A percentile compares a stretch with the other conserved stretches of the same genome.
Evolutionary conservation across 495 filamentous ascomycete species (phyloP).

Genomic region (Hypoxylon lenormandii): DNA sequence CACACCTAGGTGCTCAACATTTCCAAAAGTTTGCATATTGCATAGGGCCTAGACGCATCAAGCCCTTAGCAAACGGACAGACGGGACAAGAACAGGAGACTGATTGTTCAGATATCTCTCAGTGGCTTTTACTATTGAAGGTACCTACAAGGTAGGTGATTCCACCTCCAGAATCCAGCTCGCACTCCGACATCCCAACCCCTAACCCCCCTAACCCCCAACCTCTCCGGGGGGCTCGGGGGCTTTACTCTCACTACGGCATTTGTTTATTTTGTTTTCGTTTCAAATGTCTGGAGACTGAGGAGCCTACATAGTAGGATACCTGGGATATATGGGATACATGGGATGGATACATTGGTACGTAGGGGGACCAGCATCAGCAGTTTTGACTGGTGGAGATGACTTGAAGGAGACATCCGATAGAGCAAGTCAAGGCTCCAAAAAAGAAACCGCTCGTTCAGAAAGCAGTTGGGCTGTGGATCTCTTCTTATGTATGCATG

Average conservation of each 20-base stretch:
- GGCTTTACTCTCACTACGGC: constrained; percentile 3
- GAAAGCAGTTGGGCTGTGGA: constrained; percentile 27
- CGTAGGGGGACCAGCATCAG: neutral
- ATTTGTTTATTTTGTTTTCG: constrained; percentile 23
- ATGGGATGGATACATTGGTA: constrained; percentile 1
- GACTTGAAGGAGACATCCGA: constrained; percentile 29
- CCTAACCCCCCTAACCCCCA: neutral
- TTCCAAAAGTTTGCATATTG: constrained; percentile 13
- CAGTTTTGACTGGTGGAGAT: constrained; percentile 38
- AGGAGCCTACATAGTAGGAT: too few species aligned
- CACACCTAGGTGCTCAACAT: too few species aligned
- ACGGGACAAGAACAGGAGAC: constrained; percentile 25
- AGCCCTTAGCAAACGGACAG: constrained; percentile 6
- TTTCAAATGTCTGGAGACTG: constrained; percentile 22
- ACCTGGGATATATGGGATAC: constrained; percentile 1
- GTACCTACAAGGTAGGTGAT: neutral
- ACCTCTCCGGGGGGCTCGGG: constrained; percentile 13
- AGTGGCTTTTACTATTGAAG: neutral
- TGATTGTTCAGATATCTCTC: constrained; percentile 1
- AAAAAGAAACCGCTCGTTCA: constrained; percentile 26
- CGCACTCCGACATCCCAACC: too few species aligned
- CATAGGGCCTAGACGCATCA: constrained; percentile 3
- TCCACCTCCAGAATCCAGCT: too few species aligned
- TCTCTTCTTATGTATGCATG: constrained; percentile 27
- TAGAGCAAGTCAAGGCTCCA: constrained; percentile 20